A percentile compares a stretch with the other conserved stretches of the same genome.
Evolutionary conservation across 257 asterid species (phyloP).

Genomic region (Marsdenia floribunda): DNA sequence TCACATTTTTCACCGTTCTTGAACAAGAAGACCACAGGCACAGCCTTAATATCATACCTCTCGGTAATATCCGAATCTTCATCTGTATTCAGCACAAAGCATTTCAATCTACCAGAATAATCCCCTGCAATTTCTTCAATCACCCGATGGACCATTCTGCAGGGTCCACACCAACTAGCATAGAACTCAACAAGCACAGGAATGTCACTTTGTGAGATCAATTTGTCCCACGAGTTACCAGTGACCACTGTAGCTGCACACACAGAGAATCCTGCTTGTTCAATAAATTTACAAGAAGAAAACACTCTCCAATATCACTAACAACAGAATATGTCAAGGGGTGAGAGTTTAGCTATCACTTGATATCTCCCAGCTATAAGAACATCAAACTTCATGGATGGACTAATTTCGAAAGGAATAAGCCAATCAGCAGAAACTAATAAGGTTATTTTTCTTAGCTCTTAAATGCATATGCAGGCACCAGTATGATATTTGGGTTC

Average conservation of each 20-base stretch:
- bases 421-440: not conserved
- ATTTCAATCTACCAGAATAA: constrained; percentile 67
- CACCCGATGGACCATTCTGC: constrained; percentile 87
- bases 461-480: not conserved
- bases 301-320: not conserved
- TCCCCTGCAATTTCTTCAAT: constrained; percentile 78
- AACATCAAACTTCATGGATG: not conserved
- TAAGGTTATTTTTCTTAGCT: not conserved
- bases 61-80: constrained; percentile 56
- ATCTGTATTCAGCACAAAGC: constrained; percentile 68
- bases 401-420: not conserved
- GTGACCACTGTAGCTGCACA: constrained; percentile 59
- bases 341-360: not conserved
- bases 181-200: constrained; percentile 86
- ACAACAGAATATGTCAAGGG: not conserved
- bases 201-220: constrained; percentile 47
- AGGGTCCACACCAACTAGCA: constrained; percentile 95
- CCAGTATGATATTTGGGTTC: not conserved
- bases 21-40: constrained; percentile 81
- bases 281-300: not conserved
- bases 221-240: constrained; percentile 68
- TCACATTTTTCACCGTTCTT: constrained; percentile 65
- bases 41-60: constrained; percentile 73
- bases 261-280: not conserved
- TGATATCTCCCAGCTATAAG: not conserved